A percentile compares a stretch with the other conserved stretches of the same genome.
Conservation (phyloP, 2,329 filamentous ascomycete genomes). For the Ambrosiella beaveri region DNA sequence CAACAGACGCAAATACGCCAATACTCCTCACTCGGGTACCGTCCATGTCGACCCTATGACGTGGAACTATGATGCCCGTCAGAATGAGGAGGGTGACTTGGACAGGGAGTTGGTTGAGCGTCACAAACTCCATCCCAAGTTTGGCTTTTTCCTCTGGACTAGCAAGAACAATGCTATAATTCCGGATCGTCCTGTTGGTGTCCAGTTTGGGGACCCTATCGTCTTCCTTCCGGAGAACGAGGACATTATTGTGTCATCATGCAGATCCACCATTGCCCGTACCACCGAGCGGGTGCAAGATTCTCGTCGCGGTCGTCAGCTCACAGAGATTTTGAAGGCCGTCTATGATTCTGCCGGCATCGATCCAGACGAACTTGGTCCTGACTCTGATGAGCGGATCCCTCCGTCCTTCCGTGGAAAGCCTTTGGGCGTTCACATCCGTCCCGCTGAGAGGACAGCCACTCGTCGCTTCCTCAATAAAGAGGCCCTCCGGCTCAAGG, state of each 20-base stretch:
- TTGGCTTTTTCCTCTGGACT: slow-evolving; percentile 32
- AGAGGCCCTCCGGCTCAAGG: slow-evolving; percentile 1
- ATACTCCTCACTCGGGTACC: slow-evolving; percentile 34
- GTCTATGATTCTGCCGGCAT: slow-evolving; percentile 23
- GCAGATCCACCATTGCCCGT: slow-evolving; percentile 25
- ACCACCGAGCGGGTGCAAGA: slow-evolving; percentile 21
- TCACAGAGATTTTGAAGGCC: slow-evolving; percentile 21
- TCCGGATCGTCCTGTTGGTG: slow-evolving; percentile 11
- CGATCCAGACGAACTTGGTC: slow-evolving; percentile 17
- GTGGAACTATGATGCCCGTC: slow-evolving; percentile 34
- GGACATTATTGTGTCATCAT: slow-evolving; percentile 28
- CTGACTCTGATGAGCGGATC: slow-evolving; percentile 16
- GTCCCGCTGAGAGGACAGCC: slow-evolving; percentile 5
- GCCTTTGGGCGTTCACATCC: slow-evolving; percentile 8
- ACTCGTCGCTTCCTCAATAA: slow-evolving; percentile 8
- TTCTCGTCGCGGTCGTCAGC: slow-evolving; percentile 20
- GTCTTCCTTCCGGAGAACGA: slow-evolving; percentile 33
- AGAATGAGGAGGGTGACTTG: slow-evolving; percentile 31
- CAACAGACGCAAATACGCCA: slow-evolving; percentile 35
- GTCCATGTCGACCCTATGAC: slow-evolving; percentile 38
- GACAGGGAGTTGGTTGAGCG: slow-evolving; percentile 33
- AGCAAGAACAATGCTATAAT: slow-evolving; percentile 29
- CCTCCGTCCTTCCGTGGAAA: slow-evolving; percentile 9
- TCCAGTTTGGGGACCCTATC: slow-evolving; percentile 30
- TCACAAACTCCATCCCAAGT: slow-evolving; percentile 34